Evolutionary conservation across 1,139 yeast species (phyloP).

Genomic region (Kluyveromyces sp.): DNA sequence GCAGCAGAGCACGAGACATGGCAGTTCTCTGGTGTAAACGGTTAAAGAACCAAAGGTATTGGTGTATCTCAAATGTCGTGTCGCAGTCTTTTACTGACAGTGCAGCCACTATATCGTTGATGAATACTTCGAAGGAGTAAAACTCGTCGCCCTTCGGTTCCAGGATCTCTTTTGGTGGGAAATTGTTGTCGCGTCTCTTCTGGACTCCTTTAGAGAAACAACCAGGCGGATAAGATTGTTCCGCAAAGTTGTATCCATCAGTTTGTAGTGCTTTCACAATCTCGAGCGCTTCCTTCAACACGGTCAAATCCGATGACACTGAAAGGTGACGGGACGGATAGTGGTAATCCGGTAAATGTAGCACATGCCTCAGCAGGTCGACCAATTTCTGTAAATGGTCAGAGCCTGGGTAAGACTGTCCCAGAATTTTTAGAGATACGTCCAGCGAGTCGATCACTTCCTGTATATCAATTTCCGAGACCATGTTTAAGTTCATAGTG

Average conservation of each 20-base stretch:
- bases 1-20: conserved; percentile 54
- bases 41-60: conserved; percentile 31
- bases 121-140: conserved; percentile 22
- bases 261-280: neutral
- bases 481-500: conserved; percentile 43
- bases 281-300: neutral
- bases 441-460: conserved; percentile 9
- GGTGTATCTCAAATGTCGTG: conserved; percentile 26
- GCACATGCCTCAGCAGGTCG: conserved; percentile 15
- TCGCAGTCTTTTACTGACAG: conserved; percentile 36
- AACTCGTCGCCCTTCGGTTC: conserved; percentile 29
- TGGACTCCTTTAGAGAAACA: conserved; percentile 48
- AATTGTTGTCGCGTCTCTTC: conserved; percentile 47
- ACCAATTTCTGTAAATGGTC: conserved; percentile 14
- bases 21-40: conserved; percentile 38
- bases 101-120: conserved; percentile 34
- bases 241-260: neutral
- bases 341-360: conserved; percentile 12
- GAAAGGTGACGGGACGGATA: conserved; percentile 1
- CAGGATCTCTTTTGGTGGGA: conserved; percentile 46
- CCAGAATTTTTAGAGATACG: conserved; percentile 10
- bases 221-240: conserved; percentile 31
- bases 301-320: conserved; percentile 3
- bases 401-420: conserved; percentile 11
- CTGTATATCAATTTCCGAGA: conserved; percentile 18